Conservation (phyloP, 805 yeast genomes). For the Zygosaccharomyces kombuchaensis region DNA sequence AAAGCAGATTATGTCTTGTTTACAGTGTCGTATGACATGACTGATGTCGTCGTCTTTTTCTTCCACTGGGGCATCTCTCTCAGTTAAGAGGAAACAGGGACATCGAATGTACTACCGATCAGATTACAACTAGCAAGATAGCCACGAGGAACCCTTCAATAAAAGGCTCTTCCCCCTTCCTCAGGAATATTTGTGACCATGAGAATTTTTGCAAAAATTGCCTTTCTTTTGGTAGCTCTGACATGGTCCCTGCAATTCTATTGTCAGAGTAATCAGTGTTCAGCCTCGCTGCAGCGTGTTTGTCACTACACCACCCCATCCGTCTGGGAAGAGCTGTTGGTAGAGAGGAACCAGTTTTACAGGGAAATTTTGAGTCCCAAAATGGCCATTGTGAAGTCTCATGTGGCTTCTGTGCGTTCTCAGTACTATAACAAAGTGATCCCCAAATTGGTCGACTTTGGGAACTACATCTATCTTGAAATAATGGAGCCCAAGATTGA, state of each 20-base stretch:
- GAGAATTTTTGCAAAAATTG: conserved; percentile 17
- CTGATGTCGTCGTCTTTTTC: too few relatives aligned
- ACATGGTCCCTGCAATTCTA: conserved; percentile 19
- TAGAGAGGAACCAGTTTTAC: conserved; percentile 14
- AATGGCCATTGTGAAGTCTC: conserved; percentile 6
- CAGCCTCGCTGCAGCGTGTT: conserved; percentile 14
- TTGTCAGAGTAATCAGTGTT: conserved; percentile 20
- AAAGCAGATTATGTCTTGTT: too few relatives aligned
- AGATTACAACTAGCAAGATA: too few relatives aligned
- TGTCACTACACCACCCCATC: conserved; percentile 23
- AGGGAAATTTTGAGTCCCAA: conserved; percentile 18
- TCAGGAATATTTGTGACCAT: conserved; percentile 3
- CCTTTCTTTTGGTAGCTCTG: conserved; percentile 12
- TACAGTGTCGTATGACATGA: too few relatives aligned
- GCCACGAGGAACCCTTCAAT: not conserved
- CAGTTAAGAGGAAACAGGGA: too few relatives aligned
- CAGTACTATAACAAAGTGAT: conserved; percentile 8
- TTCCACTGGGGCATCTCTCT: too few relatives aligned
- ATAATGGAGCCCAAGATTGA: conserved; percentile 7
- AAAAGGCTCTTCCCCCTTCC: not conserved
- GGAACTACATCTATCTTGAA: conserved; percentile 7
- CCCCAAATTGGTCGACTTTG: conserved; percentile 10
- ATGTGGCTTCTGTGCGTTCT: conserved; percentile 2
- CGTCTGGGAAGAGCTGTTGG: conserved; percentile 17
- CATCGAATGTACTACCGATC: too few relatives aligned